phyloP scores from a whole-genome alignment of 164 flowering plant genomes.

The Magnolia officinalis region DNA sequence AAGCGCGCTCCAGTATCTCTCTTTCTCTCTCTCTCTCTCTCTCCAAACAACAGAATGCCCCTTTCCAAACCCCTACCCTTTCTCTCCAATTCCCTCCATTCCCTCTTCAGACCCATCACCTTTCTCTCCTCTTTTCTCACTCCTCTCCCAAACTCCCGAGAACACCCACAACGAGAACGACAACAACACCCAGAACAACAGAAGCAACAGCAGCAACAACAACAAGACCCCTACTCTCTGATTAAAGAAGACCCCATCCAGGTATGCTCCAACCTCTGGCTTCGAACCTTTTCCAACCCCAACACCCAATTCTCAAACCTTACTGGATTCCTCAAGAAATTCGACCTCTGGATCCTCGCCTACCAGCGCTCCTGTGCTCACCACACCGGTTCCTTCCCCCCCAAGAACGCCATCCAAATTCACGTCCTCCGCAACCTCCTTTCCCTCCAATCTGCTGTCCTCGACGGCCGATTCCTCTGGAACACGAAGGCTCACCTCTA shows the following conservation, averaged over 20 bases:
- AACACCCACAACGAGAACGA: neutral
- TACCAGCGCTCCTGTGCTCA: slow-evolving; percentile 84
- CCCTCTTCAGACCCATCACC: slow-evolving; percentile 10
- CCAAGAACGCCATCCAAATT: slow-evolving; percentile 57
- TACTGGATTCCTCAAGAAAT: slow-evolving; percentile 75
- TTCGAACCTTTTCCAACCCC: slow-evolving; percentile 53
- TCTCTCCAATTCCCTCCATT: slow-evolving; percentile 3
- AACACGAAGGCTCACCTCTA: slow-evolving; percentile 36
- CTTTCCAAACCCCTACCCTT: neutral
- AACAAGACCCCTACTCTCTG: slow-evolving; percentile 55
- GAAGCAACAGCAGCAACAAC: slow-evolving; percentile 6
- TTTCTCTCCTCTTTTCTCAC: slow-evolving; percentile 2
- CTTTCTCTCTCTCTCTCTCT: neutral
- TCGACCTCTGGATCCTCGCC: slow-evolving; percentile 92
- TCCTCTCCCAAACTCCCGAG: slow-evolving; percentile 14
- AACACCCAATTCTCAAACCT: slow-evolving; percentile 51
- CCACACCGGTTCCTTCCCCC: slow-evolving; percentile 78
- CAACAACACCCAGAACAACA: neutral
- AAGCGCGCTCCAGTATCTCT: neutral
- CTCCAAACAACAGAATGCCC: neutral
- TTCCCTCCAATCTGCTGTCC: slow-evolving; percentile 63
- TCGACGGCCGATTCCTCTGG: slow-evolving; percentile 54
- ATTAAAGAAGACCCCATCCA: slow-evolving; percentile 83
- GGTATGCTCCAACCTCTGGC: slow-evolving; percentile 69
- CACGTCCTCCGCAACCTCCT: slow-evolving; percentile 50